A percentile compares a stretch with the other conserved stretches of the same genome.
phyloP scores from a whole-genome alignment of 352 stramenopile species.

The Peronospora belbahrii region DNA sequence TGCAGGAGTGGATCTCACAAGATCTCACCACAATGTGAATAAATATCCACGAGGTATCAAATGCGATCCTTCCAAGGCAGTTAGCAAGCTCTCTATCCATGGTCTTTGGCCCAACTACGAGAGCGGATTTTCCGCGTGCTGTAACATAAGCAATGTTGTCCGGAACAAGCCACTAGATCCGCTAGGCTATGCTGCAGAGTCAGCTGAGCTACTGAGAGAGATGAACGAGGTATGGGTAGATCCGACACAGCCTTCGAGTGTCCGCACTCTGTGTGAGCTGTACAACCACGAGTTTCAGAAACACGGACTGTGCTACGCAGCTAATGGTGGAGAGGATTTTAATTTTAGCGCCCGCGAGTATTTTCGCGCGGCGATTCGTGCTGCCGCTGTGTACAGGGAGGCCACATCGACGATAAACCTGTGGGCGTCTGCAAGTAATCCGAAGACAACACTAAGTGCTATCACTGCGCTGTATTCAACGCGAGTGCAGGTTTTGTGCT shows the following conservation, averaged over 20 bases:
- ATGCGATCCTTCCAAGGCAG: conserved; percentile 21
- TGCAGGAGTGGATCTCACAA: conserved; percentile 36
- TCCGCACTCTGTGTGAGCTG: conserved; percentile 55
- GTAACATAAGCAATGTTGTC: conserved; percentile 30
- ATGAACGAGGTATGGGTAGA: conserved; percentile 41
- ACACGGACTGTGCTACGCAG: conserved; percentile 73
- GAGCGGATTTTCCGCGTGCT: conserved; percentile 33
- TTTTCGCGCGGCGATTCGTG: conserved; percentile 25
- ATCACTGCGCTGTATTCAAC: conserved; percentile 31
- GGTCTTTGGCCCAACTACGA: conserved; percentile 51
- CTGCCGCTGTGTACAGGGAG: conserved; percentile 10
- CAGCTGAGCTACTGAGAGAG: conserved; percentile 23
- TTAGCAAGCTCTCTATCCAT: conserved; percentile 39
- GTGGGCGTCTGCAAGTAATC: conserved; percentile 18
- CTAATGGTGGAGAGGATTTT: conserved; percentile 30
- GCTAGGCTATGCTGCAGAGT: conserved; percentile 18
- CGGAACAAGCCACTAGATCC: conserved; percentile 34
- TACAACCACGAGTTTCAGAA: conserved; percentile 89
- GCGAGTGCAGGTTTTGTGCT: conserved; percentile 36
- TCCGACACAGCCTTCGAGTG: conserved; percentile 31
- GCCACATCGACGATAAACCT: conserved; percentile 25
- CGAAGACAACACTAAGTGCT: conserved; percentile 21
- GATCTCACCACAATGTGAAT: conserved; percentile 46
- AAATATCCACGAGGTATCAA: conserved; percentile 35
- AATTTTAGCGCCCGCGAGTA: conserved; percentile 24